phyloP scores from a whole-genome alignment of 495 filamentous ascomycete genomes.

The Cercophora samala region DNA sequence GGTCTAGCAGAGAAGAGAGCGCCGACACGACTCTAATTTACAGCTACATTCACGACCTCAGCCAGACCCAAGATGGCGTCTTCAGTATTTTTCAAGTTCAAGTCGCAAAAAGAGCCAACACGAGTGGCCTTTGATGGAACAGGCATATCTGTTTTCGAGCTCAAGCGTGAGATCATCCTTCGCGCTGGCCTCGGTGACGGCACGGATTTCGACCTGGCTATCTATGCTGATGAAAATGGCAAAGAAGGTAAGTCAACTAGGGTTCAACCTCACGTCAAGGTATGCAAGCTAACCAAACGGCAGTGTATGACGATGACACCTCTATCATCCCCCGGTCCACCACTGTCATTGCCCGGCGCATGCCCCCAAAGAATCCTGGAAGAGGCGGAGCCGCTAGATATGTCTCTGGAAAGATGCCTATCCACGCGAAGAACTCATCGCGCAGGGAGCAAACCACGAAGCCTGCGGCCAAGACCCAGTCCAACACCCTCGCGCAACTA shows the following conservation, averaged over 20 bases:
- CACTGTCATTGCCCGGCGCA: conserved; percentile 82
- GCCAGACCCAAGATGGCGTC: conserved; percentile 71
- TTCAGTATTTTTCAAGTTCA: conserved; percentile 99
- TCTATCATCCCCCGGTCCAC: conserved; percentile 91
- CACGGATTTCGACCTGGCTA: conserved; percentile 91
- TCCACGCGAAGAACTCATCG: conserved; percentile 76
- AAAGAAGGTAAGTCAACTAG: conserved; percentile 72
- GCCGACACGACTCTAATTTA: conserved; percentile 29
- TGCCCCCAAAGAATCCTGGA: conserved; percentile 76
- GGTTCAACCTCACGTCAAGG: not conserved
- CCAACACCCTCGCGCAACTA: conserved; percentile 57
- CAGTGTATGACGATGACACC: conserved; percentile 97
- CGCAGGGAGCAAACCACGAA: conserved; percentile 60
- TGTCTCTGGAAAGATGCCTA: conserved; percentile 94
- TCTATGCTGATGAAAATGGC: conserved; percentile 78
- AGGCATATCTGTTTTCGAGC: conserved; percentile 95
- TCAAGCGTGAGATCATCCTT: conserved; percentile 96
- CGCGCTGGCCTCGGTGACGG: conserved; percentile 91
- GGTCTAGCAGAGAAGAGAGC: conserved; percentile 10
- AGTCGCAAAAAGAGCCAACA: conserved; percentile 93
- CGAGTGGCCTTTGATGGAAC: conserved; percentile 96
- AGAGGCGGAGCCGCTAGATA: conserved; percentile 89
- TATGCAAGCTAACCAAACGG: conserved; percentile 26
- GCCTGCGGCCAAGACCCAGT: conserved; percentile 51
- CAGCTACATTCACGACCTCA: conserved; percentile 16